Base-by-base conservation (phyloP, 2,329 filamentous ascomycete species). In the Verticillium alfalfae region DNA sequence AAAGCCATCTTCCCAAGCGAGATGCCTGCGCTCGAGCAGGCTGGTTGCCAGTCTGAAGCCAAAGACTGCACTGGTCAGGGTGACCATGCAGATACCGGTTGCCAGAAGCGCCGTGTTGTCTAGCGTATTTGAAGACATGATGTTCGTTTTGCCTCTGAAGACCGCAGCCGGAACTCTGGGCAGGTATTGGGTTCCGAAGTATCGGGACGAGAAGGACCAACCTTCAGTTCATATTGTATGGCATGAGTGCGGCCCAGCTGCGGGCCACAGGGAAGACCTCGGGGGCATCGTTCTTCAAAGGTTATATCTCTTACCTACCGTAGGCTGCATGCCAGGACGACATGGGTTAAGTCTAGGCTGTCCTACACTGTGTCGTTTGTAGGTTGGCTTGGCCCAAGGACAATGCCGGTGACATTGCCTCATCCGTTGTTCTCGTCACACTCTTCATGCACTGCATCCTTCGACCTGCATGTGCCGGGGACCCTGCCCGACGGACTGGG, bases 1-100 rank as follows among this genome's bases (percentile, higher is more conserved):
- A 54, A 57, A 63, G 38, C 62, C 64, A 41, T 65, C 64, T 56
- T 65, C 64, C 54, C 60, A 63, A 12, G 60, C 41, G 45, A 65
- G 58, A 12, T 45, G 54, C 10, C 64, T 56, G 34, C 60, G 55
- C 41, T 63, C 61, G 58, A 64, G 18, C 31, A 62, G 16, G 15
- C 57, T 60, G 49, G 62, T 26, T 39, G 56, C 63, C 15, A 62
- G 55, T 15, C 62, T 56, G 31, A 54, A 34, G 39, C 31, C 52
- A 54, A 63, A 63, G 39, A 63, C 45, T 16, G 57, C 26, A 12
- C 60, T 58, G 12, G 64, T 62, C 54, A 64, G 26, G 56, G 61
- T 49, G 39, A 38, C 31, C 39, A 62, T 58, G 54, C 26, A 39
- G 54, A 64, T 65, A 8, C 62, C 64, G 15, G 64, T 65, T 34